Evolutionary conservation across 139 green algal species (phyloP), one percentile per base, ranked within the genome.

Genomic region (Volvox africanus): DNA sequence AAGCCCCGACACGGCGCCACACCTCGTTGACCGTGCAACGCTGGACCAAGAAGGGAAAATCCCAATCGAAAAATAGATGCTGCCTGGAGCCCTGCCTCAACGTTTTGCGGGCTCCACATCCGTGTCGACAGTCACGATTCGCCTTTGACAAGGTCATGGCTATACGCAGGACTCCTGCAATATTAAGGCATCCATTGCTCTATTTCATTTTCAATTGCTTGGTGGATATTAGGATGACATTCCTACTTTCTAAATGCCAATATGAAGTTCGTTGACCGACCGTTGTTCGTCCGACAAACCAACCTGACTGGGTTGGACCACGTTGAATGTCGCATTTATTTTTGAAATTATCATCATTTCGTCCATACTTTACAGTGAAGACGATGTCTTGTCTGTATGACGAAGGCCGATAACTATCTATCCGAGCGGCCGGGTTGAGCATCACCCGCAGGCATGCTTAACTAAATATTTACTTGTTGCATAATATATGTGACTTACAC

Each of bases 51-150:
- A 18, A 90, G 20, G 13, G 86, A 69, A 13, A 80, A 9, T 16
- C 71, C 86, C 30, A 90, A 22, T n/a, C 86, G 86, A 19, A 35
- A 0, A 20, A 90, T 16, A 20, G 86, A 83, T 0, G 37, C 0
- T 0, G 21, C 50, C 0, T 90, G 86, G 28, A 83, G 73, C 0
- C 32, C 73, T 36, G 73, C 30, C 26, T 90, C 86, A 16, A 90
- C 86, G 17, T 90, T 83, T 24, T 83, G 71, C 12, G 86, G 71
- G 68, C 65, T 21, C 86, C 71, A 83, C 76, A 82, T 82, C 67
- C 67, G 67, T 75, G 22, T 75, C 24, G 67, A 75, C 24, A 75
- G 67, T 75, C 11, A 75, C 67, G 67, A 26, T 75, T 26, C 11
- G 67, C 24, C 67, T 32, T 9, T 75, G 67, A 12, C 6, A 6